Evolutionary conservation across 176 grass and related monocot species (phyloP), one percentile per base, ranked within the genome.

Genomic region (Avena sativa): DNA sequence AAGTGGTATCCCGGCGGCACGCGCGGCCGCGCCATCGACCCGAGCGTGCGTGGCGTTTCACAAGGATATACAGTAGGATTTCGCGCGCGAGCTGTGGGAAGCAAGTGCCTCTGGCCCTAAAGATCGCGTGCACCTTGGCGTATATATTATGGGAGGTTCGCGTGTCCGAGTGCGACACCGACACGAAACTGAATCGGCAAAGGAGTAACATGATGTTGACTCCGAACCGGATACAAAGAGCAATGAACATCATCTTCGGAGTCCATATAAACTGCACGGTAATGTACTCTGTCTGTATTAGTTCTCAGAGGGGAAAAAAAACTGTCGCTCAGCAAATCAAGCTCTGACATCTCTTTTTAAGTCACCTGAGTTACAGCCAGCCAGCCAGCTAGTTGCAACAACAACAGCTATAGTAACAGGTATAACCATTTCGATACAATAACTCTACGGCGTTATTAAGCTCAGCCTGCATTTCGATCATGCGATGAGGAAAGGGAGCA

Each of bases 401-500:
- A 47, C 69, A 71, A 78, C 60, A 86, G 8, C 40, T 52, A 21
- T 14, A 3, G 44, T 20, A 60, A 30, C 14, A 48, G 2, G 79
- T 30, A 89, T 3, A 48, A 81, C 57, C 20, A 30, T 86, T 78
- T 51, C 17, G 16, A 77, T 14, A 61, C 49, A 75, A 36, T 17
- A 16, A 66, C 63, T 34, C 62, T 26, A 26, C 13, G 12, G 12
- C 62, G 12, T 65, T 65, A 79, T 48, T 14, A 12, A 84, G 46
- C 49, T 82, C 62, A 23, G 17, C 2, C 30, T 53, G 9, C 73
- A 30, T 14, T 9, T 40, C 60, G 51, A 47, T 87, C 83, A 95
- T 12, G 91, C 93, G 49, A 98, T 84, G 88, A 98, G 93, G 50
- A 95, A 95, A 14, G 96, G 96, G 73, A 98, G 88, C 32, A 95